These are phyloP conservation scores for Microbotryum silenes-acaulis DNA, from an alignment of 1,284 basidiomycete genomes.

Conservation along the genomic window DNA sequence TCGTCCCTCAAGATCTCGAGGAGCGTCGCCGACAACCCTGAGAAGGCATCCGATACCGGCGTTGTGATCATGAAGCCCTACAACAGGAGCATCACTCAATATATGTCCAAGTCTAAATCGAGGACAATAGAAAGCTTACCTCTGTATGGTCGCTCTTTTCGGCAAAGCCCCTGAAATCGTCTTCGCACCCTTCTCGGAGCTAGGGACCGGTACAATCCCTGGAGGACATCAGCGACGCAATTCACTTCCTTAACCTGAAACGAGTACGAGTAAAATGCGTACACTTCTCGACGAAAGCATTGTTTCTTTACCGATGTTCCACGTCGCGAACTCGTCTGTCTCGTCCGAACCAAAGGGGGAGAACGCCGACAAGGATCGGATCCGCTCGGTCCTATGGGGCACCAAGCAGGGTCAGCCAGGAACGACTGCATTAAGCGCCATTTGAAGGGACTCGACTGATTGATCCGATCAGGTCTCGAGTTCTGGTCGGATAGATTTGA, in stretches of 20 bases:
- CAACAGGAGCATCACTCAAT: no score
- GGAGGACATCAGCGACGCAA: neutral
- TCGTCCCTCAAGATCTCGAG: constrained; percentile 27
- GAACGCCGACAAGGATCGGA: constrained; percentile 4
- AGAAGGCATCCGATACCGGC: constrained; percentile 16
- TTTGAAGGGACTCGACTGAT: neutral
- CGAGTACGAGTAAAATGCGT: neutral
- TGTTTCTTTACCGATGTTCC: constrained; percentile 13
- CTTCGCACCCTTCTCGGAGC: constrained; percentile 21
- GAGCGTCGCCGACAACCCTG: constrained; percentile 17
- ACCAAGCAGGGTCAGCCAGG: no score
- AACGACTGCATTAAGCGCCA: neutral
- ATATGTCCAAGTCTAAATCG: no score
- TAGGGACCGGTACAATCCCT: neutral
- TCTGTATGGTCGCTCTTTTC: constrained; percentile 25
- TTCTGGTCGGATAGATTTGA: no score
- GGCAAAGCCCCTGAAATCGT: constrained; percentile 21
- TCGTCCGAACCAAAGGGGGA: constrained; percentile 22
- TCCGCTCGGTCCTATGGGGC: no score
- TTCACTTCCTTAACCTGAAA: no score
- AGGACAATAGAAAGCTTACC: neutral
- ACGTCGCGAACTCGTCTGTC: constrained; percentile 29
- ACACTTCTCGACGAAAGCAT: constrained; percentile 10
- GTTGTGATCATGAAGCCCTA: constrained; percentile 27
- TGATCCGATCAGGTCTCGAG: no score